Conservation (phyloP, 1,284 basidiomycete genomes). For the Moniliella sp. region DNA sequence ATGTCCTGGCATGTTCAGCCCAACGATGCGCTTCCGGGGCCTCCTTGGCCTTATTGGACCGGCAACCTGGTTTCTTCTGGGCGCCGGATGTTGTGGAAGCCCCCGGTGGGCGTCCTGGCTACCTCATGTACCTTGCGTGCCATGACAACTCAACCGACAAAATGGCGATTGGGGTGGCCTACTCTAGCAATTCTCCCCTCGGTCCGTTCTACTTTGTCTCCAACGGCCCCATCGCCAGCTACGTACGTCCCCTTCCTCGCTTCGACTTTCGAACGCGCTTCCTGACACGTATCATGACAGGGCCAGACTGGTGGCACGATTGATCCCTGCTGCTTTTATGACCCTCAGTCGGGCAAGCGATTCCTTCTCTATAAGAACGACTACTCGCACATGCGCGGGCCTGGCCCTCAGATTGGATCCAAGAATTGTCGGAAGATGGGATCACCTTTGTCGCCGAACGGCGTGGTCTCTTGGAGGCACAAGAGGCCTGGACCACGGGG, state of each 20-base stretch:
- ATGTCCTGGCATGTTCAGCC: background rate
- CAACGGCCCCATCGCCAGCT: background rate
- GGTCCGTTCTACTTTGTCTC: constrained; percentile 5
- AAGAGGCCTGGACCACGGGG: background rate
- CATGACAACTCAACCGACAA: constrained; percentile 7
- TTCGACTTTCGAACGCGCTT: background rate
- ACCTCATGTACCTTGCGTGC: constrained; percentile 14
- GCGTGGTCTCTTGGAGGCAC: background rate
- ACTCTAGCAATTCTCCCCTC: constrained; percentile 7
- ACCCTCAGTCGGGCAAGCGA: background rate
- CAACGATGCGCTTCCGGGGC: background rate
- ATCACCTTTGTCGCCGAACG: background rate
- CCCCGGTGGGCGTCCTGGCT: constrained; percentile 9
- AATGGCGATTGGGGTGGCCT: constrained; percentile 14
- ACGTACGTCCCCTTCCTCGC: background rate
- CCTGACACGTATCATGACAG: background rate
- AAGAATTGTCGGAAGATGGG: background rate
- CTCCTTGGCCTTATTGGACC: background rate
- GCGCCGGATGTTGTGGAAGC: constrained; percentile 15
- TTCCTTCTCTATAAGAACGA: background rate
- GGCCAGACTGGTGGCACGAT: background rate
- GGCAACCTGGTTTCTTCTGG: constrained; percentile 10
- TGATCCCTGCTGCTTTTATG: background rate
- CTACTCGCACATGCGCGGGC: background rate
- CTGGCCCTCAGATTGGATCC: background rate